phyloP scores from a whole-genome alignment of 2,329 filamentous ascomycete species.

The Fusarium camptoceras region DNA sequence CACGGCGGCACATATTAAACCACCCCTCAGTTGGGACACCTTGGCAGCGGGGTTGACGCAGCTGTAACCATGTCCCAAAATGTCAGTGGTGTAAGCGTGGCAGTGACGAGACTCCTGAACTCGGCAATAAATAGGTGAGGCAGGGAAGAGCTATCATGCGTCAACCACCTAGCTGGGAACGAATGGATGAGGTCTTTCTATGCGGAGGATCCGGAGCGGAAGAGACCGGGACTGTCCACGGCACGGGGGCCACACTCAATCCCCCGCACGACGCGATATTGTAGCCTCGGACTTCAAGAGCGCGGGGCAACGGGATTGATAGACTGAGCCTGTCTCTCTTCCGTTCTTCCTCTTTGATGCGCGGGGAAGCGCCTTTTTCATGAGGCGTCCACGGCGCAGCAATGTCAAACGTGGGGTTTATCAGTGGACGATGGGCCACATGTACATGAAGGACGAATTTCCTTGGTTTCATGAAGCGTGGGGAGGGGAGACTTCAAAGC shows the following conservation, averaged over 20 bases:
- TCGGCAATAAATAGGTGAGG: slow-evolving; percentile 37
- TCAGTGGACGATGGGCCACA: slow-evolving; percentile 45
- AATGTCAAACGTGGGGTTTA: slow-evolving; percentile 48
- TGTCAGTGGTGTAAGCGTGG: slow-evolving; percentile 35
- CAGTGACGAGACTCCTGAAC: slow-evolving; percentile 35
- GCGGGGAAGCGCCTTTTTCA: slow-evolving; percentile 35
- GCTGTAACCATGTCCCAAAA: slow-evolving; percentile 36
- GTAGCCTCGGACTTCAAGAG: slow-evolving; percentile 40
- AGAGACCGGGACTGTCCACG: slow-evolving; percentile 45
- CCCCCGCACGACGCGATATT: slow-evolving; percentile 43
- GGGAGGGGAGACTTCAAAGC: slow-evolving; percentile 35
- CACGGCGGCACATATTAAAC: slow-evolving; percentile 41
- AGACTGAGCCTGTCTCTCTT: slow-evolving; percentile 40
- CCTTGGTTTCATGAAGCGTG: slow-evolving; percentile 35
- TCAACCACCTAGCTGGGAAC: slow-evolving; percentile 45
- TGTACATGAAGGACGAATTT: slow-evolving; percentile 22
- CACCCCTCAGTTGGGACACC: slow-evolving; percentile 39
- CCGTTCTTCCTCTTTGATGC: slow-evolving; percentile 30
- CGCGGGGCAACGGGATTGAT: slow-evolving; percentile 45
- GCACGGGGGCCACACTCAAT: slow-evolving; percentile 37
- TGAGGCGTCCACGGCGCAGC: slow-evolving; percentile 42
- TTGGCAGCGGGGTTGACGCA: slow-evolving; percentile 36
- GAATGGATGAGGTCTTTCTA: slow-evolving; percentile 38
- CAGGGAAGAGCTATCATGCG: slow-evolving; percentile 39
- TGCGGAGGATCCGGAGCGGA: slow-evolving; percentile 40